Percentiles rank a stretch among this genome's conserved stretches.
Evolutionary conservation across 352 stramenopile species (phyloP).

Genomic region (Phytophthora litchii): DNA sequence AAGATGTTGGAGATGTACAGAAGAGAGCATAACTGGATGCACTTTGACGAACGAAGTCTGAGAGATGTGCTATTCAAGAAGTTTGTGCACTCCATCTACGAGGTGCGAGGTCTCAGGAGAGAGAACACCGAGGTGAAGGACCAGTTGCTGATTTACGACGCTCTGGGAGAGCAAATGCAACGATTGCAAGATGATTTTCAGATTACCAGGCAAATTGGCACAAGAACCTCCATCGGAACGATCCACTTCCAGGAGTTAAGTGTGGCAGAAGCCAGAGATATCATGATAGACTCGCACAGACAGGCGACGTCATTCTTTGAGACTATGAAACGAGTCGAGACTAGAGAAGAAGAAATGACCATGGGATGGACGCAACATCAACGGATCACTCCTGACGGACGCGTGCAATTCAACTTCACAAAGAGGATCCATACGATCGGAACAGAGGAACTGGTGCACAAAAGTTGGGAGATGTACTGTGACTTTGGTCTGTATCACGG

Average conservation of each 20-base stretch:
- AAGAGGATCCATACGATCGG: constrained; percentile 68
- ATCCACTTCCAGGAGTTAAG: constrained; percentile 66
- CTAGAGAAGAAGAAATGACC: constrained; percentile 56
- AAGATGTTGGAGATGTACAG: constrained; percentile 43
- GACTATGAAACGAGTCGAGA: constrained; percentile 44
- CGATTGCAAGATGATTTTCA: constrained; percentile 66
- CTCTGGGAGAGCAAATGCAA: constrained; percentile 75
- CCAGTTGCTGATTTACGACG: constrained; percentile 61
- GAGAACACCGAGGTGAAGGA: constrained; percentile 57
- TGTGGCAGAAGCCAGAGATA: constrained; percentile 50
- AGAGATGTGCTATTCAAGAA: constrained; percentile 64
- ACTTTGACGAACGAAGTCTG: constrained; percentile 54
- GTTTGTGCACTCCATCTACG: constrained; percentile 79
- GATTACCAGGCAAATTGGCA: constrained; percentile 46
- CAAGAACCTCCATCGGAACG: constrained; percentile 55
- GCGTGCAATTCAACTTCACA: constrained; percentile 83
- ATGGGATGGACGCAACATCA: constrained; percentile 82
- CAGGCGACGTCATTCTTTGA: constrained; percentile 78
- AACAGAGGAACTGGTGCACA: constrained; percentile 72
- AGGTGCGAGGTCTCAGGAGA: constrained; percentile 56
- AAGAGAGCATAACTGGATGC: constrained; percentile 48
- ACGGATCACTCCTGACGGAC: constrained; percentile 62
- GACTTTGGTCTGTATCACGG: constrained; percentile 77
- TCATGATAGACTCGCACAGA: constrained; percentile 77
- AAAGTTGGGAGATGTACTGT: constrained; percentile 85